A percentile compares a stretch with the other conserved stretches of the same genome.
phyloP scores from a whole-genome alignment of 768 basidiomycete genomes.

The Phlebiopsis gigantea region DNA sequence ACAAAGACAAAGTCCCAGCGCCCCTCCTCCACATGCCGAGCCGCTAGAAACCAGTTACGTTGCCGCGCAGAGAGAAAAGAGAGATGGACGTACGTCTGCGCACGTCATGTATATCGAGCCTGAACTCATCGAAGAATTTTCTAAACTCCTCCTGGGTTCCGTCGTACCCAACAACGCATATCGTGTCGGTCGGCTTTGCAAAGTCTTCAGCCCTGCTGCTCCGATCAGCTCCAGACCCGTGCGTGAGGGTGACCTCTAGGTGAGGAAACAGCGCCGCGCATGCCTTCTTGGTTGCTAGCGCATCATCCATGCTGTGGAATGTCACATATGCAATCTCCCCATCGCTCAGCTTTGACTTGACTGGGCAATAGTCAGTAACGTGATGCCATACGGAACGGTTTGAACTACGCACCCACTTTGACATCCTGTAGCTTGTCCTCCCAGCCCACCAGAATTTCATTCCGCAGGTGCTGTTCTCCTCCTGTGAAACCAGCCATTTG shows the following conservation, averaged over 20 bases:
- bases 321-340: neutral
- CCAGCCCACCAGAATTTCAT: neutral
- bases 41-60: neutral
- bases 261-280: neutral
- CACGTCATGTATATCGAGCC: neutral
- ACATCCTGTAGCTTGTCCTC: neutral
- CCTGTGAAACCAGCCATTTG: neutral
- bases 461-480: neutral
- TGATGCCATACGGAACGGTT: too few species aligned
- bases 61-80: neutral
- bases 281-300: neutral
- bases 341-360: neutral
- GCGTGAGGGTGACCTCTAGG: neutral
- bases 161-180: neutral
- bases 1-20: slow-evolving; percentile 3
- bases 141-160: neutral
- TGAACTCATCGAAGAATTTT: neutral
- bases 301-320: neutral
- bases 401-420: neutral
- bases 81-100: neutral
- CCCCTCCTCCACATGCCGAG: neutral
- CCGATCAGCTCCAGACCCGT: neutral
- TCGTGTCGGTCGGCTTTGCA: neutral
- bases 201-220: neutral
- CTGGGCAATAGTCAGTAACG: neutral